Percentiles rank a stretch among this genome's conserved stretches.
Conservation (phyloP, 2,329 filamentous ascomycete species). For the Saccharata proteae region DNA sequence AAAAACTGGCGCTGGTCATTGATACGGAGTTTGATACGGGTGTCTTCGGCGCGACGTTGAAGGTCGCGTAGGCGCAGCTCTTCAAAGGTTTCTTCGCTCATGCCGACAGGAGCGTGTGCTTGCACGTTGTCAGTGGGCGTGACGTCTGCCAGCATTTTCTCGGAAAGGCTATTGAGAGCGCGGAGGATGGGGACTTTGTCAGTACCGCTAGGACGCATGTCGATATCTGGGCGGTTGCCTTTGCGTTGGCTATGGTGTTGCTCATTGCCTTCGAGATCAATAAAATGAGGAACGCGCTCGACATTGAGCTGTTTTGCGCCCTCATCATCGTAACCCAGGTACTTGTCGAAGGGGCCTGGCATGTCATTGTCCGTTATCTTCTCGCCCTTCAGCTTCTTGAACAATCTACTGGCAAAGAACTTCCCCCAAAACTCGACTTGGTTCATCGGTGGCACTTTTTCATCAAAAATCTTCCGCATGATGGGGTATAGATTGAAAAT, state of each 20-base stretch:
- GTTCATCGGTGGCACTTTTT: conserved; percentile 62
- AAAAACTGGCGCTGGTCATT: conserved; percentile 81
- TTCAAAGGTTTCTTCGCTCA: conserved; percentile 62
- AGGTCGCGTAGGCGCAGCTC: conserved; percentile 72
- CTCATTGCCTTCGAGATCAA: conserved; percentile 89
- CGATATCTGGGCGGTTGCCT: conserved; percentile 79
- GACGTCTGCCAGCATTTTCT: conserved; percentile 85
- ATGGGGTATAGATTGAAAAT: conserved; percentile 90
- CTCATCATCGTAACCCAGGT: conserved; percentile 61
- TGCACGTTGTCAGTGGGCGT: conserved; percentile 59
- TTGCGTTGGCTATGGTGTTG: conserved; percentile 79
- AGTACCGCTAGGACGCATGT: conserved; percentile 67
- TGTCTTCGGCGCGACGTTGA: conserved; percentile 58
- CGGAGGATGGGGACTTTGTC: conserved; percentile 80
- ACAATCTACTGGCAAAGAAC: conserved; percentile 83
- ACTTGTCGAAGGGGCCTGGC: conserved; percentile 73
- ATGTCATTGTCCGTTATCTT: conserved; percentile 67
- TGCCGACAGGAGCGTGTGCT: conserved; percentile 50
- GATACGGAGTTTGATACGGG: conserved; percentile 73
- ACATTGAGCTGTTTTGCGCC: conserved; percentile 35
- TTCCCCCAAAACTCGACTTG: conserved; percentile 72
- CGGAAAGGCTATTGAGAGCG: conserved; percentile 79
- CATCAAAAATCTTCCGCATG: conserved; percentile 81
- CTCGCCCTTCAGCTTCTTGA: conserved; percentile 85
- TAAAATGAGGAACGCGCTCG: conserved; percentile 69